phyloP scores from a whole-genome alignment of 352 stramenopile genomes.

The Phytophthora citricola region DNA sequence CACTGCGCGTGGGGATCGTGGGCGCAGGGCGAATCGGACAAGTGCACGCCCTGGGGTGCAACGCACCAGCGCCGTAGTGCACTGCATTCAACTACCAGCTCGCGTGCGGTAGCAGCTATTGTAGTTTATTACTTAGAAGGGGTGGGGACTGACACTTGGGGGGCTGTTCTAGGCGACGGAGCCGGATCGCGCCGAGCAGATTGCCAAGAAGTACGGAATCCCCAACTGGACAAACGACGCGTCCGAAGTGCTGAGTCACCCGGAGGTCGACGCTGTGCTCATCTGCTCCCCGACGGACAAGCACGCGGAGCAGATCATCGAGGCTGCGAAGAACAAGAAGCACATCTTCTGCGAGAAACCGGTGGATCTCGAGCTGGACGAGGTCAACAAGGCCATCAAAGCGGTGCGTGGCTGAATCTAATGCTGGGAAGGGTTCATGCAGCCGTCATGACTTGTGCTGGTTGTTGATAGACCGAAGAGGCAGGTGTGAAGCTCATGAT shows the following conservation, averaged over 20 bases:
- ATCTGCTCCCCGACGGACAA: constrained; percentile 96
- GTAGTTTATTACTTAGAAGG: not conserved
- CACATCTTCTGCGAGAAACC: constrained; percentile 97
- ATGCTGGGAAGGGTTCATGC: not conserved
- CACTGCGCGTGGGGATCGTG: constrained; percentile 70
- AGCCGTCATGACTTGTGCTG: not conserved
- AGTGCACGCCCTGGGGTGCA: constrained; percentile 64
- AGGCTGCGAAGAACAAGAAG: constrained; percentile 91
- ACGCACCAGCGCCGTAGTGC: constrained; percentile 53
- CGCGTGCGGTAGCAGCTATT: constrained; percentile 17
- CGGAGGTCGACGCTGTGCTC: constrained; percentile 95
- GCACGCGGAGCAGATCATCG: constrained; percentile 96
- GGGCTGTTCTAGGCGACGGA: constrained; percentile 21
- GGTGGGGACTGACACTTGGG: constrained; percentile 3
- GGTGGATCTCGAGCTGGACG: constrained; percentile 91
- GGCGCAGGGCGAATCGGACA: constrained; percentile 72
- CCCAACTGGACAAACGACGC: constrained; percentile 72
- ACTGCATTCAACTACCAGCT: constrained; percentile 43
- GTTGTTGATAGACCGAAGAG: constrained; percentile 26
- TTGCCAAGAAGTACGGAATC: constrained; percentile 55
- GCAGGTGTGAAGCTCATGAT: constrained; percentile 95
- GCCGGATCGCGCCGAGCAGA: constrained; percentile 39
- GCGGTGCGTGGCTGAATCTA: constrained; percentile 35
- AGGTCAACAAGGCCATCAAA: constrained; percentile 62
- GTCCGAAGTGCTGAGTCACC: constrained; percentile 93